phyloP scores from a whole-genome alignment of 2,329 filamentous ascomycete species.

The Coniochaeta sp. region DNA sequence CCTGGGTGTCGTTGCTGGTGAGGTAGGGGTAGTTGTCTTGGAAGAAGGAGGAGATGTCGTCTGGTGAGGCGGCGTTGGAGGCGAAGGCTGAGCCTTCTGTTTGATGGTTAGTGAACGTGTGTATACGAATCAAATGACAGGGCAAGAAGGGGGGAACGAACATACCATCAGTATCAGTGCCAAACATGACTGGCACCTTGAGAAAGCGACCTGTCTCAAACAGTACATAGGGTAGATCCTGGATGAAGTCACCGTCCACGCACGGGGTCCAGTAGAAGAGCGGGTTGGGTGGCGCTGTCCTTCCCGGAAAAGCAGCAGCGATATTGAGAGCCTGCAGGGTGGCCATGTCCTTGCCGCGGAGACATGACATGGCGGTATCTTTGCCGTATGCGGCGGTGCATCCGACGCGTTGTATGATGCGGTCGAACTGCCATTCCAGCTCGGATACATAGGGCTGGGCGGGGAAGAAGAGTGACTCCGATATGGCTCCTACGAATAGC shows the following conservation, averaged over 20 bases:
- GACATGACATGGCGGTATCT: slow-evolving; percentile 28
- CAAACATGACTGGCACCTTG: slow-evolving; percentile 36
- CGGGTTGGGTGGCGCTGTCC: slow-evolving; percentile 20
- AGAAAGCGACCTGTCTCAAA: slow-evolving; percentile 31
- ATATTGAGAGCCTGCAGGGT: slow-evolving; percentile 32
- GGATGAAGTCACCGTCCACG: slow-evolving; percentile 37
- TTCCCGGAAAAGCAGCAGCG: slow-evolving; percentile 30
- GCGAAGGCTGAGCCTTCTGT: slow-evolving; percentile 40
- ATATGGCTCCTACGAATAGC: slow-evolving; percentile 38
- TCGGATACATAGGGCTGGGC: slow-evolving; percentile 34
- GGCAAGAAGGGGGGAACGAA: not conserved
- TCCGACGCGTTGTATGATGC: slow-evolving; percentile 23
- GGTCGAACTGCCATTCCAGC: slow-evolving; percentile 39
- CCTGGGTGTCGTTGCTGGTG: slow-evolving; percentile 22
- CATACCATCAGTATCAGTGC: slow-evolving; percentile 34
- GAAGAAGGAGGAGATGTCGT: slow-evolving; percentile 31
- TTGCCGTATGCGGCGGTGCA: slow-evolving; percentile 20
- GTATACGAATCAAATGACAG: too few relatives aligned
- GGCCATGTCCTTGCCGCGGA: slow-evolving; percentile 26
- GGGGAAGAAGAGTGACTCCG: slow-evolving; percentile 42
- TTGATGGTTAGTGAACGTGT: slow-evolving; percentile 1
- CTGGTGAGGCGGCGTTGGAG: slow-evolving; percentile 23
- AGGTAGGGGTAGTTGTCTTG: slow-evolving; percentile 39
- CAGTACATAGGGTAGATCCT: slow-evolving; percentile 31
- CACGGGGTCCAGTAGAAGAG: slow-evolving; percentile 45